These are phyloP conservation scores for Botryobasidium botryosum DNA, from an alignment of 768 basidiomycete genomes.

Conservation along the genomic window DNA sequence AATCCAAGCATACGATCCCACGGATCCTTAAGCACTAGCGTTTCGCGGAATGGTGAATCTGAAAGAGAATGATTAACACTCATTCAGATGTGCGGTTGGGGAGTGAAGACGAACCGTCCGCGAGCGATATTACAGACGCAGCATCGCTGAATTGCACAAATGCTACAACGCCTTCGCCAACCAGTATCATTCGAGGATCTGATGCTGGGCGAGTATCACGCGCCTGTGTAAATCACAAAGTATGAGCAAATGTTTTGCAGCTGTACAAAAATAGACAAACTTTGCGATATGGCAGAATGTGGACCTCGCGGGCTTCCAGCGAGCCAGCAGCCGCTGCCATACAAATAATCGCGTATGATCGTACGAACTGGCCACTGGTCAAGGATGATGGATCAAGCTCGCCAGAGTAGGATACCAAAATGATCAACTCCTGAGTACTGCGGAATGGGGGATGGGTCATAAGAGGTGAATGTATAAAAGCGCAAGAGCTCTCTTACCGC, in stretches of 20 bases:
- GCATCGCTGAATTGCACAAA: constrained; percentile 8
- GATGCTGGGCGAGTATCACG: constrained; percentile 4
- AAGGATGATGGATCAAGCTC: too few relatives aligned
- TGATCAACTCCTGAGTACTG: too few relatives aligned
- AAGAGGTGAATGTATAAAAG: too few relatives aligned
- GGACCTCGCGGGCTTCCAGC: too few relatives aligned
- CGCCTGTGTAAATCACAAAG: background rate
- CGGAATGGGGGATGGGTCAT: too few relatives aligned
- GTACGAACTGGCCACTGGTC: too few relatives aligned
- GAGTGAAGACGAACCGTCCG: background rate
- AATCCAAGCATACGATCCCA: constrained; percentile 8
- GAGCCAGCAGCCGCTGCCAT: too few relatives aligned
- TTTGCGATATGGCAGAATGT: too few relatives aligned
- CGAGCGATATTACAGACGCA: constrained; percentile 4
- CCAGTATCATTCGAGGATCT: constrained; percentile 5
- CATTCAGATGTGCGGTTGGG: background rate
- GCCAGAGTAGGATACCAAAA: constrained; percentile 3
- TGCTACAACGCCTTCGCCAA: constrained; percentile 6
- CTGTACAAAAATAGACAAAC: too few relatives aligned
- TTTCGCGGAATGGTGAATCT: constrained; percentile 9
- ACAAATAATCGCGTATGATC: too few relatives aligned
- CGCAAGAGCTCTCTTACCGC: too few relatives aligned
- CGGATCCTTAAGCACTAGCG: constrained; percentile 6
- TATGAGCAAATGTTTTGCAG: too few relatives aligned
- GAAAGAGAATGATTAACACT: background rate